Evolutionary conservation across 2,329 filamentous ascomycete species (phyloP), one percentile per base, ranked within the genome.

Genomic region (Aspergillus thermomutatus): DNA sequence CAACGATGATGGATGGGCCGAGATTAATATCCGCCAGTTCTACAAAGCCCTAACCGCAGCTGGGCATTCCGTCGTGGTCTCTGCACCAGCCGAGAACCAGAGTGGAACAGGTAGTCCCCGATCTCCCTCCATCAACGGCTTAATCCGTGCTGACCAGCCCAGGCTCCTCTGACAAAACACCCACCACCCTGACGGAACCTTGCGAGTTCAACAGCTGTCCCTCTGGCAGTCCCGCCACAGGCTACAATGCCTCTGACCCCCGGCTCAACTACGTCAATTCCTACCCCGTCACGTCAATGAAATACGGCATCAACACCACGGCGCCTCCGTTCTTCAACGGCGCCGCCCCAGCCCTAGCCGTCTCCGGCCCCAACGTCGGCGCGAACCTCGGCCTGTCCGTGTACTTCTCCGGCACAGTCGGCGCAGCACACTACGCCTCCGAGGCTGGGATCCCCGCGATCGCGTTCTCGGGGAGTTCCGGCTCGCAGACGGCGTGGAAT

Each of bases 1-100:
- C 61, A 90, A 90, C 71, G 87, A 90, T 62, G 88, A 90, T 67
- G 87, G 88, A 34, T 90, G 88, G 88, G 86, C 87, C 4, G 87
- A 89, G 74, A 80, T 80, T 43, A 88, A 90, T 65, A 74, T 87
- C 50, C 82, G 87, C 17, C 78, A 80, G 0, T 75, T 89, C 52
- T 83, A 87, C 72, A 72, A 83, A 52, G 76, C 79, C 11, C 73
- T 90, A 43, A 79, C 73, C 9, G 71, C 72, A 1, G 79, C 82
- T 1, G 84, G 84, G 0, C 82, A 89, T 63, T 76, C 83, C 9
- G 84, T 85, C 8, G 77, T 90, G 9, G 77, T 91, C 5, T 88
- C 86, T 0, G 84, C 79, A 0, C 87, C 88, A 0, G 87, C 87
- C 0, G 82, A 88, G 54, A 84, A 89, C 69, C 73, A 87, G 69